Base-by-base conservation (phyloP, 2,329 filamentous ascomycete species). In the Domatiomyces globalis region DNA sequence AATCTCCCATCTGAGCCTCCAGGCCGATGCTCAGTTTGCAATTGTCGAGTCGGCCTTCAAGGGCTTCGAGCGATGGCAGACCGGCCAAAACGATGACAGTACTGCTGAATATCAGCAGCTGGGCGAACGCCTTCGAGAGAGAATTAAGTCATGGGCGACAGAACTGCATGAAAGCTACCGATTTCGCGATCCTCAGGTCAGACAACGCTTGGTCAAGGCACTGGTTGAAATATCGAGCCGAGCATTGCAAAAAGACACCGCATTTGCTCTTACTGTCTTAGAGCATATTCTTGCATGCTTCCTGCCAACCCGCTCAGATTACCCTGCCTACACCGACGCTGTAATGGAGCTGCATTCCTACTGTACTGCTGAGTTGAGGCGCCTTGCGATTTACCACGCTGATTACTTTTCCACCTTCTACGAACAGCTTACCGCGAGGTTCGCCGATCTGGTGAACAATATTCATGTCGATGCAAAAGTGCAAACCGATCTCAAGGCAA, bases 361-460 rank as follows among this genome's bases (percentile, higher is more conserved):
- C 62, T 85, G 87, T 61, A 87, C 88, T 67, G 77, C 87, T 51
- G 90, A 98, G 66, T 74, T 96, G 53, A 88, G 95, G 62, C 80
- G 89, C 51, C 74, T 98, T 43, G 90, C 90, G 5, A 81, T 86
- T 55, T 87, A 88, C 61, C 95, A 95, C 76, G 84, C 92, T 0
- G 86, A 96, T 65, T 84, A 94, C 63, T 81, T 98, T 55, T 75
- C 92, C 61, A 80, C 81, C 39, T 89, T 94, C 25, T 96, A 95
- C 64, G 84, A 90, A 52, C 80, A 92, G 60, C 78, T 98, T 25
- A 86, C 94, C 65, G 76, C 75, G 39, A 87, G 87, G 62, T 83
- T 96, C 54, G 83, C 84, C 54, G 84, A 90, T 65, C 81, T 94
- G 72, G 77, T 85, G 63, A 74, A 80, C 55, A 79, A 85, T 46